Base-by-base conservation (phyloP, 2,329 filamentous ascomycete genomes). In the Neoscytalidium dimidiatum region DNA sequence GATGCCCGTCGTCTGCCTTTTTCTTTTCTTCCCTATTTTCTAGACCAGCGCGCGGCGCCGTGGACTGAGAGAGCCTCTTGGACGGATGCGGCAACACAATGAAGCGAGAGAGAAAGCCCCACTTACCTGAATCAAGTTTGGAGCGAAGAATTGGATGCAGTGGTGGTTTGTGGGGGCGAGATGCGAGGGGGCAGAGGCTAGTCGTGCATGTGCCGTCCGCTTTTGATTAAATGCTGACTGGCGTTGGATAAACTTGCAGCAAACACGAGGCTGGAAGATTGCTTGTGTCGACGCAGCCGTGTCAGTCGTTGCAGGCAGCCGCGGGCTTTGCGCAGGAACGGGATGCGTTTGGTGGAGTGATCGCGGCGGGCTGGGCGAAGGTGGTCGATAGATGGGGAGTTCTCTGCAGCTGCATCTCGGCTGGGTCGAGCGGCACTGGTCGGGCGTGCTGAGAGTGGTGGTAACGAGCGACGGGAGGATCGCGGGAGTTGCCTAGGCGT, bases 221-320 rank as follows among this genome's bases (percentile, higher is more conserved):
- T 60, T 60, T 46, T 60, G 56, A 60, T 60, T 60, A 23, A 60
- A 60, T 60, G 56, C 56, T 60, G 56, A 60, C 56, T 26, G 56
- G 56, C 38, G 56, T 26, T 60, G 56, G 56, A 60, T 60, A 60
- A 46, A 33, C 26, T 38, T 60, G 41, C 56, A 60, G 56, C 11
- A 31, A 60, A 31, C 35, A 46, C 56, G 56, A 60, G 38, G 17
- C 17, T 13, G n/a, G 6, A n/a, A 60, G 33, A 60, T 60, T 60
- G 56, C 56, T 60, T 60, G 56, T 33, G n/a, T 46, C 19, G 29
- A 46, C 53, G 23, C 4, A 26, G 33, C 29, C 3, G 5, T 28
- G 14, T 11, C 49, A 28, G 23, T 4, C 21, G 13, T 48, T 11
- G 11, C 11, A 53, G 51, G 51, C 19, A 53, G 29, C 14, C 29